These are phyloP conservation scores for Agrocybe praecox DNA, from an alignment of 768 basidiomycete species.

Conservation along the genomic window DNA sequence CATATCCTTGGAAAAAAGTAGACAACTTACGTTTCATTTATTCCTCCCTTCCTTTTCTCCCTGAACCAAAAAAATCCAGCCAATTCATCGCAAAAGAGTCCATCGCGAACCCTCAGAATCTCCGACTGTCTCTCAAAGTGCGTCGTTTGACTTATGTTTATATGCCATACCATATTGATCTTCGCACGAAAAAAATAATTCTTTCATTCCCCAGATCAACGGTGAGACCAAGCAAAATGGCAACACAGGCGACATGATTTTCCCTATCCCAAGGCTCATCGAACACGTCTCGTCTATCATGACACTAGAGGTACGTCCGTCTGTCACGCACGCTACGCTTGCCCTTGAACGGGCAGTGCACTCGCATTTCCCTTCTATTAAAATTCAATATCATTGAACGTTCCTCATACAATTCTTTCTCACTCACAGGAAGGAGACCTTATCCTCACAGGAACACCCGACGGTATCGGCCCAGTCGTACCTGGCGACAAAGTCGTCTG, in stretches of 20 bases:
- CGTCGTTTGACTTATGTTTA: not conserved
- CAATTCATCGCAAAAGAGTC: slow-evolving; percentile 78
- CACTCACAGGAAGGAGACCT: slow-evolving; percentile 79
- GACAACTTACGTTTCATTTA: too few species aligned
- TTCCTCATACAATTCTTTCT: not conserved
- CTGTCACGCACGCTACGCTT: too few species aligned
- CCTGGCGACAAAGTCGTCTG: slow-evolving; percentile 84
- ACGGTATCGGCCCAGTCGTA: slow-evolving; percentile 80
- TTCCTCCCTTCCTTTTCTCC: too few species aligned
- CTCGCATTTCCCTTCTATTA: not conserved
- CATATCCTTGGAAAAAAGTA: too few species aligned
- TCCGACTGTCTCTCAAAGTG: slow-evolving; percentile 79
- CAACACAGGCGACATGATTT: slow-evolving; percentile 88
- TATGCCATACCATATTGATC: too few species aligned
- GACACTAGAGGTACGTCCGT: slow-evolving; percentile 85
- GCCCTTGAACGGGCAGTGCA: too few species aligned
- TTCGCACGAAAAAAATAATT: not conserved
- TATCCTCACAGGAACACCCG: slow-evolving; percentile 90
- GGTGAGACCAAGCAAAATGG: slow-evolving; percentile 84
- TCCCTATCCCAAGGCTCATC: slow-evolving; percentile 85
- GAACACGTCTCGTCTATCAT: slow-evolving; percentile 95
- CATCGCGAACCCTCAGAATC: slow-evolving; percentile 72
- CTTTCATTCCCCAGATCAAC: slow-evolving; percentile 58
- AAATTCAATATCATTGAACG: not conserved
- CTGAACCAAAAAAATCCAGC: slow-evolving; percentile 33